Conservation (phyloP, 192 early-diverging fungal genomes). For the Umbelopsis ramanniana region DNA sequence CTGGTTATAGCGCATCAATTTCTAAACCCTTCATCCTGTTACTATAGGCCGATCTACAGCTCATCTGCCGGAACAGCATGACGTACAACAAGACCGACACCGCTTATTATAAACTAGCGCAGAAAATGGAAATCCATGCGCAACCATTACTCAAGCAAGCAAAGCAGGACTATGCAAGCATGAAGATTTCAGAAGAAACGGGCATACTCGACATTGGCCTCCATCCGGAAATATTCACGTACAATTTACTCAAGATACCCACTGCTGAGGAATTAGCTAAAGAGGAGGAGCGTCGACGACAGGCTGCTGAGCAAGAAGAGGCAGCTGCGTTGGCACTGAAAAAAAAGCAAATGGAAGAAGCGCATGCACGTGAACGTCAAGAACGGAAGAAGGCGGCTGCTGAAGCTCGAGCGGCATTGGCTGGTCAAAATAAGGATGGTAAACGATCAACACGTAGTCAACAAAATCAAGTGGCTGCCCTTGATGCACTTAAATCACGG, state of each 20-base stretch:
- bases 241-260: constrained; percentile 34
- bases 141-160: constrained; percentile 46
- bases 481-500: background rate
- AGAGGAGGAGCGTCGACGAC: constrained; percentile 3
- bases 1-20: no score
- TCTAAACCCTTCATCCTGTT: background rate
- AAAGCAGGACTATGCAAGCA: constrained; percentile 43
- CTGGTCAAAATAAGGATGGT: background rate
- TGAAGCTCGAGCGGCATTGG: background rate
- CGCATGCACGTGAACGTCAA: constrained; percentile 21
- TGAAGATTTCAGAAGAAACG: constrained; percentile 43
- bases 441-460: constrained; percentile 13
- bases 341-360: constrained; percentile 21
- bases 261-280: constrained; percentile 11
- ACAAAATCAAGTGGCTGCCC: background rate
- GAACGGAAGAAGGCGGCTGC: constrained; percentile 9
- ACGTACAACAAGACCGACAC: constrained; percentile 79
- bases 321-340: background rate
- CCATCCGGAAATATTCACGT: constrained; percentile 57
- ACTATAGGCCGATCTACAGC: constrained; percentile 63
- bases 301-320: constrained; percentile 22
- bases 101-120: constrained; percentile 68
- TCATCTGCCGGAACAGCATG: constrained; percentile 77
- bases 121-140: constrained; percentile 50
- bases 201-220: constrained; percentile 49